A percentile compares a stretch with the other conserved stretches of the same genome.
Conservation (phyloP, 2,329 filamentous ascomycete genomes). For the Penicillium sp. region DNA sequence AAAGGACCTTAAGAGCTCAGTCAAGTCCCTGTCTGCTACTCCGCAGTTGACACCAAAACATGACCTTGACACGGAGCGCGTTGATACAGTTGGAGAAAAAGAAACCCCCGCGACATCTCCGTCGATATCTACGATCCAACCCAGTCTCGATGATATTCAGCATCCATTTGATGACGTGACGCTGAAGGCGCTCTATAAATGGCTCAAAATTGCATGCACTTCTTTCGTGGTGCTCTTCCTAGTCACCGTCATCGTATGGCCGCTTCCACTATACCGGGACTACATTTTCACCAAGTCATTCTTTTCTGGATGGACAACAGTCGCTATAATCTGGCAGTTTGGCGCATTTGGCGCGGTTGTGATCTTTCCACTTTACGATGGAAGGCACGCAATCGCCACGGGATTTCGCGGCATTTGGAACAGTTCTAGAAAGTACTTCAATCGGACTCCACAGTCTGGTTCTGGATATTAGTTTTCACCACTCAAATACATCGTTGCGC, state of each 20-base stretch:
- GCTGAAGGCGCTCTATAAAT: conserved; percentile 34
- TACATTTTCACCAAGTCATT: conserved; percentile 52
- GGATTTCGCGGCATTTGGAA: conserved; percentile 21
- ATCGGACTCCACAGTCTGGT: background rate
- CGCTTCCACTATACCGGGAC: conserved; percentile 51
- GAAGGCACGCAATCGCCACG: conserved; percentile 40
- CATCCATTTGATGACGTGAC: conserved; percentile 47
- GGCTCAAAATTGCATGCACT: conserved; percentile 44
- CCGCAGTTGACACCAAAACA: background rate
- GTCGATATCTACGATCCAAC: background rate
- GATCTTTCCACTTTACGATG: conserved; percentile 52
- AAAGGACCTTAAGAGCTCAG: background rate
- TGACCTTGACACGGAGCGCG: conserved; percentile 1
- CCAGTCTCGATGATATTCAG: conserved; percentile 42
- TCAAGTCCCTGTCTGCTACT: background rate
- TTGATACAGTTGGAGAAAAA: conserved; percentile 3
- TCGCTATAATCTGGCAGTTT: conserved; percentile 53
- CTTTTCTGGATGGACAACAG: conserved; percentile 48
- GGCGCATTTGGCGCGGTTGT: conserved; percentile 49
- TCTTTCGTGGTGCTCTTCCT: conserved; percentile 47
- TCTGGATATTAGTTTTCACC: background rate
- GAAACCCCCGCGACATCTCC: background rate
- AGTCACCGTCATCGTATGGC: conserved; percentile 51
- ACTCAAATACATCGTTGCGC: background rate
- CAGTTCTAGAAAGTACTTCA: conserved; percentile 2